Base-by-base conservation (phyloP, 208 protist genomes). In the Wallacemonas sp. region DNA sequence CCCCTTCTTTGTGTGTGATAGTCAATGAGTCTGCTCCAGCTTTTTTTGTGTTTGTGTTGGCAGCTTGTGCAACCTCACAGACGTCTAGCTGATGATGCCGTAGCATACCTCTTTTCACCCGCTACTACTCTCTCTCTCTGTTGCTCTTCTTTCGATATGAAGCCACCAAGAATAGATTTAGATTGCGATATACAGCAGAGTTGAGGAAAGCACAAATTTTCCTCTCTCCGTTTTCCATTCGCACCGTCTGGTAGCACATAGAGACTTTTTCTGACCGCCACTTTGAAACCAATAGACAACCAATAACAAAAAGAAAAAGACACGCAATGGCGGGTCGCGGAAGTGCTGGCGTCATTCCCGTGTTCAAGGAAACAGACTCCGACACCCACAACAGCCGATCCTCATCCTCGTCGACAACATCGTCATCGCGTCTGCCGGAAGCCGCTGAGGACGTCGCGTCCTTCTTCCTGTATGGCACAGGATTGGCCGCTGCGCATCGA, bases 281-380 rank as follows among this genome's bases (percentile, higher is more conserved):
- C n/a, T n/a, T n/a, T n/a, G n/a, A n/a, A n/a, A n/a, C n/a, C n/a
- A n/a, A n/a, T n/a, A n/a, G n/a, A n/a, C n/a, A n/a, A n/a, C n/a
- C n/a, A n/a, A n/a, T n/a, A n/a, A n/a, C n/a, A n/a, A n/a, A n/a
- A n/a, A n/a, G n/a, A n/a, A 41, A 14, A 6, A 41, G 14, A 41
- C 36, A 41, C 14, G 14, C 36, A 41, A 49, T 23, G 17, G 32
- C 38, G 52, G 1, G 29, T 16, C 12, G 14, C 4, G 29, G 52
- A 6, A 17, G 27, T 17, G 32, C 26, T 0, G 52, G 52, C 4
- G 11, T 30, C 24, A 24, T 65, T 17, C 36, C 36, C 38, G 60
- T 65, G 16, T 65, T 65, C 24, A 43, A 65, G 21, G 60, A 65
- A 3, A 65, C 60, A 52, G 60, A 65, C 9, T 41, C 26, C 4